phyloP scores from a whole-genome alignment of 1,284 basidiomycete species.

The Apiotrichum sp. region DNA sequence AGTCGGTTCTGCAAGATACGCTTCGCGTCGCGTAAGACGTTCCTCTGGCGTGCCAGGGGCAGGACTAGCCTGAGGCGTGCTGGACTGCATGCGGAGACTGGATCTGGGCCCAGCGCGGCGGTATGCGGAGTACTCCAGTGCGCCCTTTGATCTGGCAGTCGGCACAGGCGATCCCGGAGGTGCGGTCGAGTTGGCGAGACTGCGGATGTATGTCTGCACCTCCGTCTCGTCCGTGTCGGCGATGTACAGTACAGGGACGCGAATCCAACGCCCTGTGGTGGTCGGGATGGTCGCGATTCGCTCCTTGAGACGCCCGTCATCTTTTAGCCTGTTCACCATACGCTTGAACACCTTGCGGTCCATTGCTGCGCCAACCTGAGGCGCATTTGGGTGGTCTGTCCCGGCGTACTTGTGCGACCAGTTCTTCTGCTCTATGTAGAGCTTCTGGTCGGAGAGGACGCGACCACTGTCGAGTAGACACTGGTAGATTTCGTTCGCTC shows the following conservation, averaged over 20 bases:
- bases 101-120: slow-evolving; percentile 3
- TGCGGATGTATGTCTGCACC: slow-evolving; percentile 27
- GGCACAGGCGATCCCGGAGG: slow-evolving; percentile 2
- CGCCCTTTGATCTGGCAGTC: slow-evolving; percentile 1
- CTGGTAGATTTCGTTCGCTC: slow-evolving; percentile 30
- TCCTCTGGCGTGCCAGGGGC: background rate
- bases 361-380: slow-evolving; percentile 27
- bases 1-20: slow-evolving; percentile 24
- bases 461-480: slow-evolving; percentile 28
- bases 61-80: background rate
- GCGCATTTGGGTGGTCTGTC: slow-evolving; percentile 32
- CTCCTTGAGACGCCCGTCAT: slow-evolving; percentile 27
- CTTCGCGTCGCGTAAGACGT: slow-evolving; percentile 3
- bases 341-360: slow-evolving; percentile 31
- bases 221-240: slow-evolving; percentile 17
- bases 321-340: slow-evolving; percentile 17
- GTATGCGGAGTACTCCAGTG: slow-evolving; percentile 16
- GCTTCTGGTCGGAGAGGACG: slow-evolving; percentile 21
- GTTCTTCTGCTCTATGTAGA: slow-evolving; percentile 22
- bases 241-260: slow-evolving; percentile 20
- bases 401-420: slow-evolving; percentile 35
- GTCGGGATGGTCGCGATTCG: slow-evolving; percentile 30
- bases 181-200: slow-evolving; percentile 12
- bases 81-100: background rate
- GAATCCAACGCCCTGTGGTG: slow-evolving; percentile 31